A percentile compares a stretch with the other conserved stretches of the same genome.
These are phyloP conservation scores for Sporothrix curviconia DNA, from an alignment of 2,329 filamentous ascomycete genomes.

Conservation along the genomic window DNA sequence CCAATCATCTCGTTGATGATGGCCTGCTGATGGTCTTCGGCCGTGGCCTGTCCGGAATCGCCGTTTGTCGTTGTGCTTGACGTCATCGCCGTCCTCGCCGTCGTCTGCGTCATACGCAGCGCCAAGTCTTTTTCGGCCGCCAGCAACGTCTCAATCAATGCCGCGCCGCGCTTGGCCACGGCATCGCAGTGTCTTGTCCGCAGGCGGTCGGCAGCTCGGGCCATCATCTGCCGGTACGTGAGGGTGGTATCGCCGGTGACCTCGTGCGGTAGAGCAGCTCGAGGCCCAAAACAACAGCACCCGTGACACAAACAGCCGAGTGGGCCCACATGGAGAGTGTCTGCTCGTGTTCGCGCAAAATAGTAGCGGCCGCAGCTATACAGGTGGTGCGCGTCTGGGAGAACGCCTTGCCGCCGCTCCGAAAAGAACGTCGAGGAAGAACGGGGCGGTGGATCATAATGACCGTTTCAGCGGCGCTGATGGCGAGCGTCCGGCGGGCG, in stretches of 20 bases:
- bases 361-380: slow-evolving; percentile 29
- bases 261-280: slow-evolving; percentile 20
- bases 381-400: slow-evolving; percentile 27
- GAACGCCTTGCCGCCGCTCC: slow-evolving; percentile 23
- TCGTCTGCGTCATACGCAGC: slow-evolving; percentile 18
- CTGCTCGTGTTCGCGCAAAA: slow-evolving; percentile 24
- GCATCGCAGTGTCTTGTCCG: slow-evolving; percentile 16
- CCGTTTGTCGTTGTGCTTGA: too few relatives aligned
- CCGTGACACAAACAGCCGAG: slow-evolving; percentile 22
- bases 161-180: slow-evolving; percentile 17
- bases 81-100: slow-evolving; percentile 1
- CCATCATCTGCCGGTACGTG: slow-evolving; percentile 17
- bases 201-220: slow-evolving; percentile 14
- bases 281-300: slow-evolving; percentile 19
- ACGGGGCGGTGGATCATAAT: slow-evolving; percentile 34
- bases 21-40: slow-evolving; percentile 10
- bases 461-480: slow-evolving; percentile 32
- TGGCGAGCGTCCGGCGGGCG: slow-evolving; percentile 30
- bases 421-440: slow-evolving; percentile 26
- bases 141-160: slow-evolving; percentile 19
- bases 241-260: slow-evolving; percentile 17
- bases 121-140: slow-evolving; percentile 20
- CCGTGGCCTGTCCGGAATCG: too few relatives aligned
- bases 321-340: slow-evolving; percentile 23
- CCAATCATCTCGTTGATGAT: slow-evolving; percentile 20